Percentiles rank a stretch among this genome's conserved stretches.
phyloP scores from a whole-genome alignment of 208 protist genomes.

The Angomonas ambiguus region DNA sequence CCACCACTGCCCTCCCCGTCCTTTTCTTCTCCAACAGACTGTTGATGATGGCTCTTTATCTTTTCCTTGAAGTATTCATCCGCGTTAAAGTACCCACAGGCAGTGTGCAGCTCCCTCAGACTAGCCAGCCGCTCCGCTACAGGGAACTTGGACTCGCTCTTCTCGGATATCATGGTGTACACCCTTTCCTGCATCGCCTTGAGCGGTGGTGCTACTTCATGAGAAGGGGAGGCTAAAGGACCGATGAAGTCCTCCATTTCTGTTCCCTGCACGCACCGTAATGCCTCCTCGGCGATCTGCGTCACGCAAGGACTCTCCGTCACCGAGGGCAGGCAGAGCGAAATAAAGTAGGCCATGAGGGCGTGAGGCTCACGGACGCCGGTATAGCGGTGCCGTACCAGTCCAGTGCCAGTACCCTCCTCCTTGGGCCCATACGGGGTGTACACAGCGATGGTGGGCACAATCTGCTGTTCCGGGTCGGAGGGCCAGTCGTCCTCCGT shows the following conservation, averaged over 20 bases:
- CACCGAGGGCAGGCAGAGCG: not conserved
- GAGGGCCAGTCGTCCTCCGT: slow-evolving; percentile 40
- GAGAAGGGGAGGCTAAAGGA: not conserved
- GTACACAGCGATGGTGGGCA: slow-evolving; percentile 48
- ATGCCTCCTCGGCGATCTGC: not conserved
- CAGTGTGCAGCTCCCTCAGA: no score
- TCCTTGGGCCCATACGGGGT: not conserved
- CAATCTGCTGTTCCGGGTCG: slow-evolving; percentile 20
- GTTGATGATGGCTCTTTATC: no score
- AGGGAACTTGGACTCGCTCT: no score
- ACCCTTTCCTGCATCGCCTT: no score
- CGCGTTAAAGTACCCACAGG: no score
- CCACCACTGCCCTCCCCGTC: no score
- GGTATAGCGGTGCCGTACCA: not conserved
- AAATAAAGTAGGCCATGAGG: not conserved
- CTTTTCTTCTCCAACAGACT: no score
- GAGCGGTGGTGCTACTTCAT: not conserved
- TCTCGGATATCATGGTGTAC: no score
- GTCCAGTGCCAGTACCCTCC: not conserved
- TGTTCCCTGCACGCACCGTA: not conserved
- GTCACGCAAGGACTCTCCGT: not conserved
- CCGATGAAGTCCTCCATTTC: not conserved
- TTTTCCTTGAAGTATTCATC: no score
- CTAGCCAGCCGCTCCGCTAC: no score
- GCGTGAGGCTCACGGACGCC: not conserved